Evolutionary conservation across 2,329 filamentous ascomycete genomes (phyloP).

Genomic region (Stachybotrys elegans): DNA sequence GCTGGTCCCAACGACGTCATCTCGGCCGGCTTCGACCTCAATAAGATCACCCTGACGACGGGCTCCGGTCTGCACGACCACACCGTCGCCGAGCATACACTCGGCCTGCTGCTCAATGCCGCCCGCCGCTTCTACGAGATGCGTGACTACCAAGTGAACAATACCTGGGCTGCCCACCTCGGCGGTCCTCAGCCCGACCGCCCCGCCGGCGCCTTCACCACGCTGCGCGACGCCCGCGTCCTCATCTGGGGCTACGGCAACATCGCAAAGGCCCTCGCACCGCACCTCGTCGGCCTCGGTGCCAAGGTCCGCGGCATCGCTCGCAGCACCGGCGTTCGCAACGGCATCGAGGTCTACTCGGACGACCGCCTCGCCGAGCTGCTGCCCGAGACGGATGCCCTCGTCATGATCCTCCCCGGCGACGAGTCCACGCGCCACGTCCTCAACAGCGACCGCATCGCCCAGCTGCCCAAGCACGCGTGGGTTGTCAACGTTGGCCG

Average conservation of each 20-base stretch:
- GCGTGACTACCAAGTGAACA: conserved; percentile 54
- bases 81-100: conserved; percentile 60
- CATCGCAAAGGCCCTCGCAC: conserved; percentile 56
- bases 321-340: conserved; percentile 48
- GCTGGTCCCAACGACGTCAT: conserved; percentile 63
- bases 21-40: conserved; percentile 51
- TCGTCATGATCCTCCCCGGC: conserved; percentile 64
- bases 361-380: conserved; percentile 50
- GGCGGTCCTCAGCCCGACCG: conserved; percentile 57
- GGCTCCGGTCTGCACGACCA: conserved; percentile 60
- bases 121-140: conserved; percentile 56
- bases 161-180: conserved; percentile 56
- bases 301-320: conserved; percentile 56
- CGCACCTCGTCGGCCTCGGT: conserved; percentile 48
- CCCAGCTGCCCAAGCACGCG: conserved; percentile 50
- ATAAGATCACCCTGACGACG: conserved; percentile 48
- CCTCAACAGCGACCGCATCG: conserved; percentile 48
- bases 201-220: conserved; percentile 51
- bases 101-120: conserved; percentile 51
- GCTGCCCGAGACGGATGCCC: conserved; percentile 53
- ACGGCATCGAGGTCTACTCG: conserved; percentile 51
- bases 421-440: conserved; percentile 50
- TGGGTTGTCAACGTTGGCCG: conserved; percentile 51
- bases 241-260: conserved; percentile 63
- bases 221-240: conserved; percentile 52